Evolutionary conservation across 495 filamentous ascomycete species (phyloP).

Genomic region (Aspergillus carlsbadensis): DNA sequence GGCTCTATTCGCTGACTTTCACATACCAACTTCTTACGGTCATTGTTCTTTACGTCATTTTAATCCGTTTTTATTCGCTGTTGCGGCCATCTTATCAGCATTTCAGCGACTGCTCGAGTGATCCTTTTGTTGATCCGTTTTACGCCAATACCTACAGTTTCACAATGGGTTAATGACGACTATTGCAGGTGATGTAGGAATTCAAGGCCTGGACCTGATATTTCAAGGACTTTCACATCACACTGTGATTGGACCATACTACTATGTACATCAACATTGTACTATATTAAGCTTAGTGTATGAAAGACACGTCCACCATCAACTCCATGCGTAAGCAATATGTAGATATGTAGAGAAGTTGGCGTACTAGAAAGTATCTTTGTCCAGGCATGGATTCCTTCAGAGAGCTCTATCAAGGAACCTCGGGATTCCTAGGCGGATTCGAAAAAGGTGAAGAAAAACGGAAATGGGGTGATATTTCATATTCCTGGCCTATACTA

Average conservation of each 20-base stretch:
- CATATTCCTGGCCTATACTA: conserved; percentile 36
- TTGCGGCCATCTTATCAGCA: background rate
- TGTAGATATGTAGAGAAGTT: too few relatives aligned
- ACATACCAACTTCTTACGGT: background rate
- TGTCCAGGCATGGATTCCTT: too few relatives aligned
- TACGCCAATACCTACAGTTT: conserved; percentile 2
- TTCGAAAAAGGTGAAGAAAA: conserved; percentile 4
- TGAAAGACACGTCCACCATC: background rate
- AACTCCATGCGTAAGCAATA: too few relatives aligned
- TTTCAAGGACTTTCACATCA: background rate
- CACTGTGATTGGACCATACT: background rate
- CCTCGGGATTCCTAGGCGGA: background rate
- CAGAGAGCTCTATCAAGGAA: too few relatives aligned
- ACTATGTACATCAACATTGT: conserved; percentile 3
- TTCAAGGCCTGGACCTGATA: conserved; percentile 2
- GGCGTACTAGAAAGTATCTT: too few relatives aligned
- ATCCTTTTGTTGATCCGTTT: background rate
- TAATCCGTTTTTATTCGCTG: background rate
- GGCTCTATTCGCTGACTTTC: background rate
- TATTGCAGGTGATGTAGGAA: background rate
- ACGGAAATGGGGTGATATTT: conserved; percentile 32
- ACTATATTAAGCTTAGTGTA: background rate
- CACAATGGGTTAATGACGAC: background rate
- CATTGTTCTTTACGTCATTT: background rate
- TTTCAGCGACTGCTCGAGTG: background rate